Base-by-base conservation (phyloP, 2,329 filamentous ascomycete species). In the Coleophoma cylindrospora region DNA sequence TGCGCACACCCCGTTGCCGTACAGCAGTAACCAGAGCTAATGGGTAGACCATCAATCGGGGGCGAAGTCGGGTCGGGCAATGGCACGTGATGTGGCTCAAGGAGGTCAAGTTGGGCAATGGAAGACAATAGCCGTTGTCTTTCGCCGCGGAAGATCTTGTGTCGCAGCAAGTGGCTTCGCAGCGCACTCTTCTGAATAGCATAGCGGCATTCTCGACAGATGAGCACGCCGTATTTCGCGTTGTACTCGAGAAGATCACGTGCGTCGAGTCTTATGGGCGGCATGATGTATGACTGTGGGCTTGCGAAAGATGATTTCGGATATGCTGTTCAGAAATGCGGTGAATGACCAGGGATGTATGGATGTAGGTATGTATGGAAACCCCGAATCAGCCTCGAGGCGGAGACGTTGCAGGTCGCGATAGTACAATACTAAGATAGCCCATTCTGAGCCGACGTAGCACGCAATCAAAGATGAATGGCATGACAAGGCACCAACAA, bases 111-210 rank as follows among this genome's bases (percentile, higher is more conserved):
- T 43, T 56, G 50, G 38, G 60, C 46, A 15, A 67, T 59, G 11
- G 51, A 51, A 8, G 49, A 41, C 11, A 69, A 45, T 17, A 68
- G 47, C 6, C 40, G 47, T 43, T 64, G 60, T 52, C 64, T 55
- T 38, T 66, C 61, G 9, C 57, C 56, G 33, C 67, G 64, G 49
- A 68, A 69, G 40, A 69, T 65, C 48, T 68, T 68, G 54, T 69
- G 67, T 34, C 66, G 59, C 9, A 69, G 63, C 22, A 69, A 52
- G 41, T 70, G 66, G 51, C 66, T 68, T 44, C 57, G 51, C n/a
- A 70, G 19, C 1, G 67, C 67, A 53, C 56, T 65, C 50, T 67
- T 68, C 51, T 70, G 67, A 48, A 69, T 64, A 13, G 67, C 67
- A 50, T 69, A 69, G 34, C 61, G 56, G 54, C 67, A 70, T 53